These are phyloP conservation scores for Cadophora sp. DNA, from an alignment of 2,329 filamentous ascomycete species.

Conservation along the genomic window DNA sequence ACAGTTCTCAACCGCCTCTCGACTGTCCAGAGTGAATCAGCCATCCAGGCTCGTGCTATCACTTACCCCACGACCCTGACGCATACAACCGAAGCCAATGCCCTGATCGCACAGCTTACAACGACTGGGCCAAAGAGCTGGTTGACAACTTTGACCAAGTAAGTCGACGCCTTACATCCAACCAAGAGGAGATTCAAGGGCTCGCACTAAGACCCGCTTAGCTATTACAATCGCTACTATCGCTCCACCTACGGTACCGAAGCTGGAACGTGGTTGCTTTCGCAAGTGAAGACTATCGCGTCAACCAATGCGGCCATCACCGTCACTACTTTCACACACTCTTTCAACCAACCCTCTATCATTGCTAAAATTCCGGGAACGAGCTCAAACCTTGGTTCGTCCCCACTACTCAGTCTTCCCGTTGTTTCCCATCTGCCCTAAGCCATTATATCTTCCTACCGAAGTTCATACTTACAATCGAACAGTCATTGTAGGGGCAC, in stretches of 20 bases:
- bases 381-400: conserved; percentile 20
- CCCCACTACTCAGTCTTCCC: neutral
- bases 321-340: conserved; percentile 22
- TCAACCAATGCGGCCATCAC: conserved; percentile 24
- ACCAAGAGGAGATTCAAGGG: neutral
- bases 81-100: conserved; percentile 24
- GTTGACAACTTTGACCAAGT: conserved; percentile 26
- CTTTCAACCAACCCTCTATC: conserved; percentile 24
- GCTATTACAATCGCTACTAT: conserved; percentile 26
- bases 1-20: conserved; percentile 14
- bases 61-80: conserved; percentile 24
- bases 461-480: neutral
- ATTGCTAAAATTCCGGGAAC: conserved; percentile 29
- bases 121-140: conserved; percentile 23
- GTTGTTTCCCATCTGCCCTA: neutral
- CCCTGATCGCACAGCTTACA: conserved; percentile 19
- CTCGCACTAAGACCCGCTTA: neutral
- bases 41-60: conserved; percentile 22
- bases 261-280: conserved; percentile 23
- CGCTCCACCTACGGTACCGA: conserved; percentile 22
- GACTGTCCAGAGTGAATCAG: conserved; percentile 1
- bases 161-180: neutral
- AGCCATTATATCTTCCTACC: neutral
- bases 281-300: conserved; percentile 21
- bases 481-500: conserved; percentile 12